phyloP scores from a whole-genome alignment of 2,329 filamentous ascomycete species.

The Ambrosiella beaveri region DNA sequence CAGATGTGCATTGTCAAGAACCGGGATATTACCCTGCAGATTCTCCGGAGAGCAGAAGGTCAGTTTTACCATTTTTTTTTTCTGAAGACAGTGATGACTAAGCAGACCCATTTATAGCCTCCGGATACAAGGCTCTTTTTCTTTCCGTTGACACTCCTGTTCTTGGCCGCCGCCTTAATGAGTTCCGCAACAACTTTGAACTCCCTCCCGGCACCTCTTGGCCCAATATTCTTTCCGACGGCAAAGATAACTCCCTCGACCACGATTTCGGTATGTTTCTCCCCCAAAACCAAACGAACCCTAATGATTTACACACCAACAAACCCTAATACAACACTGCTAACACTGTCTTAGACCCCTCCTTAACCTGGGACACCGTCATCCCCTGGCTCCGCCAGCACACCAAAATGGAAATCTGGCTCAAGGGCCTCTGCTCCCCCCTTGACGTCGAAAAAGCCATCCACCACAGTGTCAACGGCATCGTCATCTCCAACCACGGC shows the following conservation, averaged over 20 bases:
- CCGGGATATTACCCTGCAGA: background rate
- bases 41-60: background rate
- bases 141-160: background rate
- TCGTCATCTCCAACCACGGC: background rate
- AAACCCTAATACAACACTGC: background rate
- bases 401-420: background rate
- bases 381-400: background rate
- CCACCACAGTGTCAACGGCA: background rate
- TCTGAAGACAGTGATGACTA: background rate
- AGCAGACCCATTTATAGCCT: background rate
- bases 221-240: background rate
- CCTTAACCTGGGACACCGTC: background rate
- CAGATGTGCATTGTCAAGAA: background rate
- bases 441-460: background rate
- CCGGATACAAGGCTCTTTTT: background rate
- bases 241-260: background rate
- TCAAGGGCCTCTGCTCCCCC: background rate
- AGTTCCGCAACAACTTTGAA: background rate
- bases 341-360: background rate
- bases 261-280: background rate
- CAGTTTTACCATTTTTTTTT: background rate
- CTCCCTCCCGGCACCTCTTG: background rate
- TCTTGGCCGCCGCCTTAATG: background rate
- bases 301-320: background rate
- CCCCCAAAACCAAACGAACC: background rate